These are phyloP conservation scores for Coprinopsis cinerea DNA, from an alignment of 768 basidiomycete genomes.

Conservation along the genomic window DNA sequence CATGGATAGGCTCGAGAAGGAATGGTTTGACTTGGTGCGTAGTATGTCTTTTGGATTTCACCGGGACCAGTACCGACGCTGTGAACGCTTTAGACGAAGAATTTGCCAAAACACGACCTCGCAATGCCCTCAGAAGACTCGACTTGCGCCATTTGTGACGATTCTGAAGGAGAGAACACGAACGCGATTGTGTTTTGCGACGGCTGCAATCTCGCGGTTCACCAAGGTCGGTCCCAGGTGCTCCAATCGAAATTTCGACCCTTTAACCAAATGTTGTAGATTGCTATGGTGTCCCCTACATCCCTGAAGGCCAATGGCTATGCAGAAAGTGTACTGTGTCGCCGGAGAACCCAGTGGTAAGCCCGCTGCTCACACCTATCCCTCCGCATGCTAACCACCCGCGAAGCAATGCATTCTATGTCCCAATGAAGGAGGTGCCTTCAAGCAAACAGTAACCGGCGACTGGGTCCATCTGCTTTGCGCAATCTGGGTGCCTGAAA, in stretches of 20 bases:
- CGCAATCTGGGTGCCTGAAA: slow-evolving; percentile 96
- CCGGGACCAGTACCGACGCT: neutral
- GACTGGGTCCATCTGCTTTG: slow-evolving; percentile 97
- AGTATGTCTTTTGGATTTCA: neutral
- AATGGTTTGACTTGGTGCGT: slow-evolving; percentile 93
- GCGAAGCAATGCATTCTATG: slow-evolving; percentile 89
- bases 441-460: slow-evolving; percentile 90
- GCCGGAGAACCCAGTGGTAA: slow-evolving; percentile 90
- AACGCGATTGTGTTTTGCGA: slow-evolving; percentile 99
- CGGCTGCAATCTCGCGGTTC: slow-evolving; percentile 98
- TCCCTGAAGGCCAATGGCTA: slow-evolving; percentile 99
- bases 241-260: neutral
- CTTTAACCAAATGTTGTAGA: slow-evolving; percentile 40
- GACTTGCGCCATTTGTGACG: slow-evolving; percentile 95
- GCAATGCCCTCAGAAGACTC: slow-evolving; percentile 92
- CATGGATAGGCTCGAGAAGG: slow-evolving; percentile 97
- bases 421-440: slow-evolving; percentile 95
- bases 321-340: slow-evolving; percentile 98
- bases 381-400: neutral
- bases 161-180: slow-evolving; percentile 96
- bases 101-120: slow-evolving; percentile 83
- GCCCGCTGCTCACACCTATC: slow-evolving; percentile 23
- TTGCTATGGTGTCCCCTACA: slow-evolving; percentile 98
- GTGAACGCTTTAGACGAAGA: slow-evolving; percentile 66
- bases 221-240: slow-evolving; percentile 66